Conservation (phyloP, 2,329 filamentous ascomycete genomes). For the Neoascochyta sp. region DNA sequence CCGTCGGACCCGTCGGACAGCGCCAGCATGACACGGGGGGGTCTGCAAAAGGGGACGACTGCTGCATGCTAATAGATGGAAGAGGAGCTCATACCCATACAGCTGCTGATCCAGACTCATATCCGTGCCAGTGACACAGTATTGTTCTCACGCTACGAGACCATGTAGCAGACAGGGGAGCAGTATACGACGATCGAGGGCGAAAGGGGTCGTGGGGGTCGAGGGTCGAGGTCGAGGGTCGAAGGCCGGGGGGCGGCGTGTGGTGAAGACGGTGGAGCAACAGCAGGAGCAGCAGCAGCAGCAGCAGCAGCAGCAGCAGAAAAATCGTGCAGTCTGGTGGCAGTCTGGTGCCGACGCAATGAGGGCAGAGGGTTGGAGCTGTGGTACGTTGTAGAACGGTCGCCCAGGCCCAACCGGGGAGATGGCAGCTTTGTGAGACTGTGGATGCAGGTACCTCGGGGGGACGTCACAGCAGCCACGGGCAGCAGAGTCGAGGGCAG, state of each 20-base stretch:
- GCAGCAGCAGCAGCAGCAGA: constrained; percentile 19
- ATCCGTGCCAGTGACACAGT: constrained; percentile 33
- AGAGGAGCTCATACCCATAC: constrained; percentile 38
- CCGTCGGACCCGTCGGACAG: too few relatives aligned
- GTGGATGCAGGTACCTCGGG: constrained; percentile 32
- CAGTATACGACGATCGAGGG: constrained; percentile 16
- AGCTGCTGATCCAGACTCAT: constrained; percentile 43
- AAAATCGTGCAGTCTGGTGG: constrained; percentile 15
- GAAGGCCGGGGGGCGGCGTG: too few relatives aligned
- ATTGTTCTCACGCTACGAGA: constrained; percentile 21
- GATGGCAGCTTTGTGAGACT: constrained; percentile 28
- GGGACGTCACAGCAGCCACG: constrained; percentile 24
- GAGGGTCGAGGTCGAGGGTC: constrained; percentile 16
- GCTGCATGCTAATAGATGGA: constrained; percentile 17
- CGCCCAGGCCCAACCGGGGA: constrained; percentile 20
- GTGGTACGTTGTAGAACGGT: constrained; percentile 27
- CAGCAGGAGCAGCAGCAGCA: too few relatives aligned
- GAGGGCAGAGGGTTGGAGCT: constrained; percentile 23
- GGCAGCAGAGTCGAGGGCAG: constrained; percentile 11
- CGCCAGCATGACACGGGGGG: too few relatives aligned
- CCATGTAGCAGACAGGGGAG: constrained; percentile 35
- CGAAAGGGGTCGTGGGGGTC: constrained; percentile 11
- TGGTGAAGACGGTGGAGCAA: constrained; percentile 18
- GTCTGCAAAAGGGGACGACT: too few relatives aligned
- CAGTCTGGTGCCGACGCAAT: constrained; percentile 19